Evolutionary conservation across 129 eudicot genomes (phyloP), one percentile per base, ranked within the genome.

Genomic region (Chrysanthemum lavandulifolium): DNA sequence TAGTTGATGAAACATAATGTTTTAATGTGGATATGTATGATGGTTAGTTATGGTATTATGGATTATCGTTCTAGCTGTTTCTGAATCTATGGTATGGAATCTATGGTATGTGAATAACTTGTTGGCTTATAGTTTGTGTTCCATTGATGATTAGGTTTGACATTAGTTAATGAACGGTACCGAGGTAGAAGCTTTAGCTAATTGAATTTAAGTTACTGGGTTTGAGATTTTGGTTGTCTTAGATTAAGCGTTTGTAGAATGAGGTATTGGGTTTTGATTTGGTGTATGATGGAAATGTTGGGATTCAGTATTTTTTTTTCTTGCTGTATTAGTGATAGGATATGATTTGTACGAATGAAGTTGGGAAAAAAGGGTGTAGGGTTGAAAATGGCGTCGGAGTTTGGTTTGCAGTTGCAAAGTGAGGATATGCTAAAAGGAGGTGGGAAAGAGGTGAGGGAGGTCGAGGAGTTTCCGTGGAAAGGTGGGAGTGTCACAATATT

Each of bases 391-490:
- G 88, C 90, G 9, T 68, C 85, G 83, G 98, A 92, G 82, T 92
- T 89, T 53, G 96, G 87, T 82, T 81, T 92, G 82, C 96, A 87
- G 96, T 60, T 93, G 69, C 95, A 89, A 76, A 85, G 80, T 7
- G 95, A 93, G 85, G 95, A 85, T 19, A 62, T 80, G 0, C 69
- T 92, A 83, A 81, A 72, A 68, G 63, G 74, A 2, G 86, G 80
- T 5, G 78, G 55, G 0, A 68, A 27, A 49, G 85, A 63, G 47
- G 85, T 84, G 29, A 77, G 29, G 80, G 96, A 87, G 72, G 75
- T 92, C 31, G 88, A 89, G 40, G 82, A 74, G 68, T 59, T 93
- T 88, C 98, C 98, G 1, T 93, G 96, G 95, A 93, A 93, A 77
- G 96, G 95, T 1, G 98, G 92, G n/a, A 84, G 68, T 25, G 36